phyloP scores from a whole-genome alignment of 108 stramenopile genomes.

The Nannochloropsis gaditana region DNA sequence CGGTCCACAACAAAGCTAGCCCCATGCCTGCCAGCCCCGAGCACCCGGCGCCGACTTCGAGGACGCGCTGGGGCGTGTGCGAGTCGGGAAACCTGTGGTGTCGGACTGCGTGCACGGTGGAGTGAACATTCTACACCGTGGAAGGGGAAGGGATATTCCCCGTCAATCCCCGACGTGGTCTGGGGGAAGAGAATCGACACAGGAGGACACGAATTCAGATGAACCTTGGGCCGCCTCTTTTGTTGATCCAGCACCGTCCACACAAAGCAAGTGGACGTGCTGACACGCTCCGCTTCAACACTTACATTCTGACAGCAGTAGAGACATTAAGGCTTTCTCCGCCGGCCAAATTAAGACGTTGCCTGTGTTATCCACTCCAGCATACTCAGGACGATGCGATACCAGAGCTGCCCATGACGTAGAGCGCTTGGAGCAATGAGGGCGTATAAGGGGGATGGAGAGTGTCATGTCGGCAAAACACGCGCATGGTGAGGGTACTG shows the following conservation, averaged over 20 bases:
- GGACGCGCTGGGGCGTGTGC: constrained; percentile 15
- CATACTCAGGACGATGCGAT: neutral
- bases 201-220: neutral
- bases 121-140: too few relatives aligned
- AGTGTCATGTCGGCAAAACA: neutral
- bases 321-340: constrained; percentile 41
- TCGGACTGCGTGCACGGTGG: too few relatives aligned
- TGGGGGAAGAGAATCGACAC: neutral
- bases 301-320: constrained; percentile 18
- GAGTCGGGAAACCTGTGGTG: too few relatives aligned
- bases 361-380: constrained; percentile 51
- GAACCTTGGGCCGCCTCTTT: too few relatives aligned
- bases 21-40: constrained; percentile 44
- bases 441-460: neutral
- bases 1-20: constrained; percentile 24
- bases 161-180: neutral
- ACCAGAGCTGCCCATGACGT: neutral
- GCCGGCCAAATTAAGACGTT: constrained; percentile 52
- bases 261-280: too few relatives aligned
- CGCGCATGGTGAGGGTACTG: too few relatives aligned
- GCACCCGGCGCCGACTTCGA: constrained; percentile 47
- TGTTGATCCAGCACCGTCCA: too few relatives aligned
- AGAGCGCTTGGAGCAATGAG: neutral
- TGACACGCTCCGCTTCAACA: neutral
- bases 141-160: neutral